Evolutionary conservation across 495 filamentous ascomycete species (phyloP).

Genomic region (Patellaria atrata): DNA sequence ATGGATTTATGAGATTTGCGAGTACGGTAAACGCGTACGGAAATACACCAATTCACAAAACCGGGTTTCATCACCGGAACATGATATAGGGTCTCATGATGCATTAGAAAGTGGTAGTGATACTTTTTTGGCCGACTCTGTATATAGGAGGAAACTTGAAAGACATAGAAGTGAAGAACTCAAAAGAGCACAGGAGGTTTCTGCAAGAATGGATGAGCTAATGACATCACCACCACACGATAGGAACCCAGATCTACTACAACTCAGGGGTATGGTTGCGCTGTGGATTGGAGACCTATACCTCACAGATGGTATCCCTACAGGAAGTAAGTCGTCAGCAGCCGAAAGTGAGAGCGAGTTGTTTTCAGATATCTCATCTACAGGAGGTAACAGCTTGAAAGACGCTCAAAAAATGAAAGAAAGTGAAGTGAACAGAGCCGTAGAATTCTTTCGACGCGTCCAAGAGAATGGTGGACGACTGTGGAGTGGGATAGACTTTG

Average conservation of each 20-base stretch:
- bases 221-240: slow-evolving; percentile 51
- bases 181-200: slow-evolving; percentile 39
- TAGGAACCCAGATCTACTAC: slow-evolving; percentile 39
- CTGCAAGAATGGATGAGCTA: slow-evolving; percentile 46
- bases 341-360: slow-evolving; percentile 1
- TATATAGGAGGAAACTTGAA: slow-evolving; percentile 10
- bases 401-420: neutral
- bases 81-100: slow-evolving; percentile 5
- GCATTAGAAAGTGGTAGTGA: slow-evolving; percentile 2
- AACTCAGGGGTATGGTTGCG: slow-evolving; percentile 50
- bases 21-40: slow-evolving; percentile 28
- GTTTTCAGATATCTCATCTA: neutral
- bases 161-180: slow-evolving; percentile 24
- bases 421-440: neutral
- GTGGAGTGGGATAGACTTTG: slow-evolving; percentile 1
- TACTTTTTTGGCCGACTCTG: neutral
- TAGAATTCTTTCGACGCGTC: slow-evolving; percentile 1
- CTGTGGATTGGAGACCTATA: slow-evolving; percentile 52
- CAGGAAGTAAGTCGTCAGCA: neutral
- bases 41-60: slow-evolving; percentile 4
- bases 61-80: slow-evolving; percentile 1
- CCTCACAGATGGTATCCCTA: neutral
- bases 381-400: slow-evolving; percentile 1
- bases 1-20: slow-evolving; percentile 48
- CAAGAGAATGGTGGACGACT: slow-evolving; percentile 1